Evolutionary conservation across 768 basidiomycete genomes (phyloP), one percentile per base, ranked within the genome.

Genomic region (Lactifluus subvellereus): DNA sequence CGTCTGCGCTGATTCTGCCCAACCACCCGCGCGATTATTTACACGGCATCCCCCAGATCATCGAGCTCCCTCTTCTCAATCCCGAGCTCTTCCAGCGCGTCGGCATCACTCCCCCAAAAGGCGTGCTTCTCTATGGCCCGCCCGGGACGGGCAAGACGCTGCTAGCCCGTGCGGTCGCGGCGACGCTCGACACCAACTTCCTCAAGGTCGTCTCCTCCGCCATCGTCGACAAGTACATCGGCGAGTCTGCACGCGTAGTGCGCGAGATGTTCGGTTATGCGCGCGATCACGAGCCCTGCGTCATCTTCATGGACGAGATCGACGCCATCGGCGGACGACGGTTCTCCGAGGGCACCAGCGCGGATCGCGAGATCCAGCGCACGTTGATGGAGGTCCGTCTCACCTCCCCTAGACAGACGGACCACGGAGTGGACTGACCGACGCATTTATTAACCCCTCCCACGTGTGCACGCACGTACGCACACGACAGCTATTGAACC

Each of bases 241-340:
- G 97, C 69, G 97, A 98, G 78, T 94, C 91, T 61, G 97, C 97
- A 20, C 84, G 97, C 57, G 85, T 98, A 9, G 88, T 99, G 30
- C 84, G 97, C 68, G 97, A 99, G 75, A 98, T 99, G 97, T 99
- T 99, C 71, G 94, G 92, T 30, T 99, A 98, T 74, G 97, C 97
- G 13, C 83, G 80, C 64, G 96, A 99, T 74, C 95, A 99, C 72
- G 97, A 98, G 74, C 97, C 97, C 50, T 98, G 94, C 73, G 93
- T 97, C 61, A 97, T 97, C 69, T 97, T 97, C 79, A 97, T 98
- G 94, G 95, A 94, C 71, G 91, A 94, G 75, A 94, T 94, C 69
- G 97, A 99, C 74, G 97, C 97, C 35, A 99, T 98, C 65, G 97
- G 97, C 69, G 96, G 97, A 2, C 76, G 89, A 63, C 76, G 88